phyloP scores from a whole-genome alignment of 2,329 filamentous ascomycete genomes.

The Colletotrichum incanum region DNA sequence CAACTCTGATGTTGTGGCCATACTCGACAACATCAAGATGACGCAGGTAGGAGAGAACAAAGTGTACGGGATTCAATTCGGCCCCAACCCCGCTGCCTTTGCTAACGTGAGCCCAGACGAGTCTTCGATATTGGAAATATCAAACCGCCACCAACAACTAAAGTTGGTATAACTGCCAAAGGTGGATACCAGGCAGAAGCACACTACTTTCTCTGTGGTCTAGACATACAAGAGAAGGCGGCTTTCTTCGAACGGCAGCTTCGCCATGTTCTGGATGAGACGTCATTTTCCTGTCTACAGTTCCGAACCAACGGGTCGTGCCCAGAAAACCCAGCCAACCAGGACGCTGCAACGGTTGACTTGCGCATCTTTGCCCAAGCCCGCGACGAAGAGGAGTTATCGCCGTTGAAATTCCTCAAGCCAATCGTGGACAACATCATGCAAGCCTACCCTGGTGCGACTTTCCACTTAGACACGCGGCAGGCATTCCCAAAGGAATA shows the following conservation, averaged over 20 bases:
- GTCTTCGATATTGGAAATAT: conserved; percentile 46
- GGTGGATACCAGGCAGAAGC: conserved; percentile 63
- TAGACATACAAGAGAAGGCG: conserved; percentile 61
- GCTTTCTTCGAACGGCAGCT: conserved; percentile 60
- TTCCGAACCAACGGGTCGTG: conserved; percentile 56
- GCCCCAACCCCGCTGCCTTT: no score
- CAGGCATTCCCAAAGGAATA: conserved; percentile 47
- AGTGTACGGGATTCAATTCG: not conserved
- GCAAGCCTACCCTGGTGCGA: conserved; percentile 59
- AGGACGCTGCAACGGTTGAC: conserved; percentile 65
- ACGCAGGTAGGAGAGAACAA: conserved; percentile 59
- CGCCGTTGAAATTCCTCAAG: conserved; percentile 55
- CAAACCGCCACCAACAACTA: conserved; percentile 55
- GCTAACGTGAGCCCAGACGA: not conserved
- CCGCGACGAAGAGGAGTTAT: conserved; percentile 52
- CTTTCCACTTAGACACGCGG: conserved; percentile 55
- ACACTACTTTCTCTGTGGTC: conserved; percentile 60
- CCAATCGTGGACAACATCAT: conserved; percentile 59
- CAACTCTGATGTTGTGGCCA: conserved; percentile 61
- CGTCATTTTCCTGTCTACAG: conserved; percentile 52
- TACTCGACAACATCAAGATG: conserved; percentile 58
- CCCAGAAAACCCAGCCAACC: conserved; percentile 57
- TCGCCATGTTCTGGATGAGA: conserved; percentile 53
- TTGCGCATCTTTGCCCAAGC: conserved; percentile 65
- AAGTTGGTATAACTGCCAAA: conserved; percentile 60